These are phyloP conservation scores for Haematococcus sp. DNA, from an alignment of 139 green algal genomes.

Conservation along the genomic window DNA sequence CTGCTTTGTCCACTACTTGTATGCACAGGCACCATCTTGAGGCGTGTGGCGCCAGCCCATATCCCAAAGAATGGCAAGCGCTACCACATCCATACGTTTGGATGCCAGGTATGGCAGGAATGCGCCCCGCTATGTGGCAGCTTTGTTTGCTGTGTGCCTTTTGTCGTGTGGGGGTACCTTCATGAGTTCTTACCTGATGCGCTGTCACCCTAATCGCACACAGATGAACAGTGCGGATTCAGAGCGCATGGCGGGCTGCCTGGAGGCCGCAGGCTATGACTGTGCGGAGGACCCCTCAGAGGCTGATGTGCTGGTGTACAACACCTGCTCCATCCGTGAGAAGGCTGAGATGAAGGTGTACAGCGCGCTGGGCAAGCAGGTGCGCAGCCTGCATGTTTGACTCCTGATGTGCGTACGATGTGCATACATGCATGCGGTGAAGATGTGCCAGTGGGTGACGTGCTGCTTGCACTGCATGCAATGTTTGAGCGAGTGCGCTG, in stretches of 20 bases:
- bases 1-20: no score
- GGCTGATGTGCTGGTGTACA: conserved; percentile 96
- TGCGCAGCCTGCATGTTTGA: neutral
- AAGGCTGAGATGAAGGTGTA: conserved; percentile 98
- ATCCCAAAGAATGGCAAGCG: conserved; percentile 64
- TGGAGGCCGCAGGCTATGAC: conserved; percentile 85
- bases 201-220: no score
- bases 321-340: conserved; percentile 96
- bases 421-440: no score
- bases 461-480: no score
- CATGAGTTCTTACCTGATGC: no score
- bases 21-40: conserved; percentile 36
- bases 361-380: conserved; percentile 78
- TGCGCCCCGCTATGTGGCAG: neutral
- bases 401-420: no score
- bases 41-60: conserved; percentile 25
- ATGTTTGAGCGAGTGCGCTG: no score
- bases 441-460: no score
- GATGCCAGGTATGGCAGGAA: conserved; percentile 71
- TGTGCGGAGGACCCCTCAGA: conserved; percentile 68
- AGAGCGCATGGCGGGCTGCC: conserved; percentile 93
- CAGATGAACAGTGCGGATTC: conserved; percentile 97
- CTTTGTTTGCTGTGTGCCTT: no score
- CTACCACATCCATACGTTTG: conserved; percentile 96
- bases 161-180: no score